Evolutionary conservation across 2,329 filamentous ascomycete species (phyloP).

Genomic region (Talaromyces rugulosus): DNA sequence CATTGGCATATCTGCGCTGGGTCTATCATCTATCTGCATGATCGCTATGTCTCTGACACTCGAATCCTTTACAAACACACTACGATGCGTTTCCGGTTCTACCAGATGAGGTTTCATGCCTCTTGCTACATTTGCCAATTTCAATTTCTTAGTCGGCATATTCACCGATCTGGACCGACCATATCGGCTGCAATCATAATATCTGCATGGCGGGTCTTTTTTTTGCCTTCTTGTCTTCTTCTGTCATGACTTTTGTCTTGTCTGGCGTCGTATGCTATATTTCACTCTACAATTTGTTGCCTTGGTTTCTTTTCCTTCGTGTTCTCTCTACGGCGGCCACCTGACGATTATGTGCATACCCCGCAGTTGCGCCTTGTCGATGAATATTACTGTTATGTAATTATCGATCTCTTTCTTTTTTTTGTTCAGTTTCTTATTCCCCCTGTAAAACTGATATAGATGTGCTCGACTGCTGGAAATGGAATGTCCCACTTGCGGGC

Average conservation of each 20-base stretch:
- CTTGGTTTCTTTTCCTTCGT: background rate
- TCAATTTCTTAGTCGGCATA: background rate
- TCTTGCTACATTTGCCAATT: background rate
- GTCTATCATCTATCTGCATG: background rate
- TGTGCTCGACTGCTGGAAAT: background rate
- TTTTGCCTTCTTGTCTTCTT: background rate
- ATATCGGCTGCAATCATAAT: background rate
- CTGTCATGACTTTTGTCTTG: background rate
- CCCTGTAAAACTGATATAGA: background rate
- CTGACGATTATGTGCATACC: conserved; percentile 1
- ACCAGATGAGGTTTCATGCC: background rate
- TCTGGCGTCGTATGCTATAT: background rate
- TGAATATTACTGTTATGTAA: background rate
- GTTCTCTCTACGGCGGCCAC: background rate
- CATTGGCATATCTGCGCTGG: background rate
- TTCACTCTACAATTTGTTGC: background rate
- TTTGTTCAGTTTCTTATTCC: background rate
- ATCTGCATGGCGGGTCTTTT: conserved; percentile 9
- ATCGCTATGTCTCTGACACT: background rate
- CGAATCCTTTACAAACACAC: background rate
- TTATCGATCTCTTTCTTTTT: background rate
- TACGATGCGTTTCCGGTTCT: background rate
- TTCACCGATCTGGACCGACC: background rate
- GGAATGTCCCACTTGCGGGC: background rate
- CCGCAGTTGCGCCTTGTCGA: background rate